Evolutionary conservation across 306 rosid species (phyloP).

Genomic region (Fagus crenata): DNA sequence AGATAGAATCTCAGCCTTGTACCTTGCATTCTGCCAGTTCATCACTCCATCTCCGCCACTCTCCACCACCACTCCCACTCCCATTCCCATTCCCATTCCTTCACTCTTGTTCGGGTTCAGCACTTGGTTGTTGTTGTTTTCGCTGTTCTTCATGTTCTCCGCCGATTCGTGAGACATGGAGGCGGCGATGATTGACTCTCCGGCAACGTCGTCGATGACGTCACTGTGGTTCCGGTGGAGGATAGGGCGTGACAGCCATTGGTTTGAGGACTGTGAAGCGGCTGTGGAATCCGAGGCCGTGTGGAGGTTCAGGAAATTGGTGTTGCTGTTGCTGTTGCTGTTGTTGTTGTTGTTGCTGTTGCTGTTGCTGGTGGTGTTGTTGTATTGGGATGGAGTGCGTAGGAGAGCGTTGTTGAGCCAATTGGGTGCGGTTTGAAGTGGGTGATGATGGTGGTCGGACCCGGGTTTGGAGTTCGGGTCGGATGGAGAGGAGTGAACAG

Average conservation of each 20-base stretch:
- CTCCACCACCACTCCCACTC: constrained; percentile 34
- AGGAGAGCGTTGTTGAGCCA: constrained; percentile 99
- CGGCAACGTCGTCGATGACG: constrained; percentile 57
- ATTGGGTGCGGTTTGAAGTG: constrained; percentile 72
- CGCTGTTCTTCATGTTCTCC: constrained; percentile 40
- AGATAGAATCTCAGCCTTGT: constrained; percentile 74
- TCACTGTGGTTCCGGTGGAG: constrained; percentile 82
- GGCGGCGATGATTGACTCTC: constrained; percentile 58
- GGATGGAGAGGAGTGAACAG: constrained; percentile 33
- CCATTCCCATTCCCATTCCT: background rate
- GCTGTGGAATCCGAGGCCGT: constrained; percentile 60
- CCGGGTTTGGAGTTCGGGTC: constrained; percentile 48
- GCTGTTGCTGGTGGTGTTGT: constrained; percentile 24
- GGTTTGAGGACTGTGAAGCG: constrained; percentile 57
- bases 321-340: constrained; percentile 24
- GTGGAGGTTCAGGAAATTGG: constrained; percentile 85
- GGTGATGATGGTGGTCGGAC: constrained; percentile 49
- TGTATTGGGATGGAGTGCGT: constrained; percentile 55
- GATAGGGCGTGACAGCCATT: constrained; percentile 71
- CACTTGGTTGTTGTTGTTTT: constrained; percentile 17
- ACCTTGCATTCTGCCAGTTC: constrained; percentile 83
- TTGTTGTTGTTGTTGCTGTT: constrained; percentile 4
- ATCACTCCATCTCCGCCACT: constrained; percentile 49
- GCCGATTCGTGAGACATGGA: constrained; percentile 56
- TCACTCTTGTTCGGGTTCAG: constrained; percentile 41